Evolutionary conservation across 2,329 filamentous ascomycete genomes (phyloP).

Genomic region (Aspergillus texensis): DNA sequence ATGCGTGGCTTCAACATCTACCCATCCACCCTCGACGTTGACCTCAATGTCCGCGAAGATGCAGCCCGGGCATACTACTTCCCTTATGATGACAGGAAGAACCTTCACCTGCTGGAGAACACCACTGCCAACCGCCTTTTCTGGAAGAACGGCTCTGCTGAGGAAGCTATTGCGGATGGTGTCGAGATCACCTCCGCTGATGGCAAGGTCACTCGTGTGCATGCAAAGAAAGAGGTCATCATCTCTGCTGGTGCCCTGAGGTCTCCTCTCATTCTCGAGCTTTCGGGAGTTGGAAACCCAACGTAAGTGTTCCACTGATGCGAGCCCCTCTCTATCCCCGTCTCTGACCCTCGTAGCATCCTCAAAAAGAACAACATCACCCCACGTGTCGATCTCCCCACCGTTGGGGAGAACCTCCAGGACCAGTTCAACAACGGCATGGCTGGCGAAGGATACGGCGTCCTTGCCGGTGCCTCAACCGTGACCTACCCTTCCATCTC

Average conservation of each 20-base stretch:
- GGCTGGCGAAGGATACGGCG: background rate
- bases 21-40: conserved; percentile 46
- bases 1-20: conserved; percentile 50
- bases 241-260: conserved; percentile 61
- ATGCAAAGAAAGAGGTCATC: conserved; percentile 55
- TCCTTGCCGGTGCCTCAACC: conserved; percentile 5
- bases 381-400: conserved; percentile 33
- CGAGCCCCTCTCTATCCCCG: too few relatives aligned
- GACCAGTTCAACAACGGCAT: conserved; percentile 15
- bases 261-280: conserved; percentile 60
- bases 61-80: conserved; percentile 54
- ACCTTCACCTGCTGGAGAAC: conserved; percentile 49
- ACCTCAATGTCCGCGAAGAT: conserved; percentile 47
- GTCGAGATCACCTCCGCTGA: conserved; percentile 32
- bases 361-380: conserved; percentile 31
- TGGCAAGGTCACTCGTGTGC: conserved; percentile 21
- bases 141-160: conserved; percentile 32
- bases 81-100: conserved; percentile 44
- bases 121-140: conserved; percentile 45
- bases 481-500: conserved; percentile 12
- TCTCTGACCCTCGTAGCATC: conserved; percentile 17
- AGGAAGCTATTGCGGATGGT: conserved; percentile 29
- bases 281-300: conserved; percentile 60
- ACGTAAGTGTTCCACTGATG: background rate
- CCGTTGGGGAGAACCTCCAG: conserved; percentile 45